These are phyloP conservation scores for Paraphaeosphaeria sporulosa DNA, from an alignment of 2,329 filamentous ascomycete species.

Conservation along the genomic window DNA sequence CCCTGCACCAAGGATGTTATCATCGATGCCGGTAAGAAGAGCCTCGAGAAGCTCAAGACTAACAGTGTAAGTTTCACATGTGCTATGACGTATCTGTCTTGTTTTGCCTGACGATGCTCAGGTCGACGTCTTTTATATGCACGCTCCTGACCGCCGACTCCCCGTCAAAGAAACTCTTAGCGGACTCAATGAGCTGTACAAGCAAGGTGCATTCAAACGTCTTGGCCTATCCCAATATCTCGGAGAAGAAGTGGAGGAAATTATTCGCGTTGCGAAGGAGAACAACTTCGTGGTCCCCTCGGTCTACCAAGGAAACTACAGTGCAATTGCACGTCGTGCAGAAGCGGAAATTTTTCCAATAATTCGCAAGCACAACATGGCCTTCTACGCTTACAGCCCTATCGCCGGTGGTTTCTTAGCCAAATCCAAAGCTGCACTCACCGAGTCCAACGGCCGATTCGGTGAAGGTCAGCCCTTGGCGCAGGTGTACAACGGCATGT, in stretches of 20 bases:
- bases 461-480: conserved; percentile 32
- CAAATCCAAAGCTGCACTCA: conserved; percentile 47
- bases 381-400: conserved; percentile 46
- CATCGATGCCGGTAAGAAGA: no score
- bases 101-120: not conserved
- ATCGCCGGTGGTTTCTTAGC: conserved; percentile 28
- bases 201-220: conserved; percentile 17
- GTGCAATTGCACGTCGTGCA: conserved; percentile 37
- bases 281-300: conserved; percentile 34
- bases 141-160: conserved; percentile 12
- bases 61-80: not conserved
- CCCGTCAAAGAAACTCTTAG: conserved; percentile 13
- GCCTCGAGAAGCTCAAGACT: no score
- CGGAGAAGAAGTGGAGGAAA: conserved; percentile 11
- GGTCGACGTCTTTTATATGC: conserved; percentile 18
- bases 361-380: conserved; percentile 49
- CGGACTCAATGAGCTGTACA: conserved; percentile 17
- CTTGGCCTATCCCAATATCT: conserved; percentile 20
- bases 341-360: conserved; percentile 50
- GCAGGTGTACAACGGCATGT: conserved; percentile 48
- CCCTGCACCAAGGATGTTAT: not conserved
- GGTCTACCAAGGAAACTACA: conserved; percentile 53
- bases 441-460: conserved; percentile 44
- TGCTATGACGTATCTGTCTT: not conserved
- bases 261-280: conserved; percentile 8